Conservation (phyloP, 1,284 basidiomycete species). For the Tremellales sp. region DNA sequence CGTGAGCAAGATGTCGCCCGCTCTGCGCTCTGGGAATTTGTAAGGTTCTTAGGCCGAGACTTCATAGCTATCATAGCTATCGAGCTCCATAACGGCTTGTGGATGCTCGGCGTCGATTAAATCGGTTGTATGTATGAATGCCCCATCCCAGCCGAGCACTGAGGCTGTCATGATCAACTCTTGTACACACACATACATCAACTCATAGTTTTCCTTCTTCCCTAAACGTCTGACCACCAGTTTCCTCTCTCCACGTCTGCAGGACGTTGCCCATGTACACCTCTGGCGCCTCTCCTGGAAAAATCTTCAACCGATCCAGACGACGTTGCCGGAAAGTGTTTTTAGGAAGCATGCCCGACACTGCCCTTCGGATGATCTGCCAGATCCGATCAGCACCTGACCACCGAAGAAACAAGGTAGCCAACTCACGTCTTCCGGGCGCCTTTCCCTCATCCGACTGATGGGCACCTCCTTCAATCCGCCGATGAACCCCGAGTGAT, state of each 20-base stretch:
- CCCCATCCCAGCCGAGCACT: background rate
- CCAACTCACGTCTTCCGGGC: slow-evolving; percentile 81
- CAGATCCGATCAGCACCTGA: slow-evolving; percentile 1
- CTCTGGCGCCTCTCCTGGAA: slow-evolving; percentile 55
- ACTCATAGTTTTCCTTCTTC: background rate
- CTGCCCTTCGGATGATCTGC: slow-evolving; percentile 92
- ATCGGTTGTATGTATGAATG: background rate
- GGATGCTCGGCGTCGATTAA: no score
- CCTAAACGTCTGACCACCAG: background rate
- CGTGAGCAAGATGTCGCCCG: no score
- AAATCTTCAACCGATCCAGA: slow-evolving; percentile 79
- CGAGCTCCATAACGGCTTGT: no score
- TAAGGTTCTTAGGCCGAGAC: no score
- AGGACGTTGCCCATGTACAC: slow-evolving; percentile 31
- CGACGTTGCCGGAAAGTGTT: slow-evolving; percentile 85
- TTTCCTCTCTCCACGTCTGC: slow-evolving; percentile 39
- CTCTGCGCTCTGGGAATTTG: no score
- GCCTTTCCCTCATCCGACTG: slow-evolving; percentile 71
- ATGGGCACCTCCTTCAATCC: slow-evolving; percentile 88
- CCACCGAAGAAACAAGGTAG: background rate
- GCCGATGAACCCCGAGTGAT: slow-evolving; percentile 90
- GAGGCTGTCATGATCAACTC: background rate
- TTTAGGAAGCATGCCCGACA: slow-evolving; percentile 94
- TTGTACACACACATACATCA: background rate
- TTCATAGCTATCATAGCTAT: no score